phyloP scores from a whole-genome alignment of 257 asterid species.

The Nicotiana noctiflora region DNA sequence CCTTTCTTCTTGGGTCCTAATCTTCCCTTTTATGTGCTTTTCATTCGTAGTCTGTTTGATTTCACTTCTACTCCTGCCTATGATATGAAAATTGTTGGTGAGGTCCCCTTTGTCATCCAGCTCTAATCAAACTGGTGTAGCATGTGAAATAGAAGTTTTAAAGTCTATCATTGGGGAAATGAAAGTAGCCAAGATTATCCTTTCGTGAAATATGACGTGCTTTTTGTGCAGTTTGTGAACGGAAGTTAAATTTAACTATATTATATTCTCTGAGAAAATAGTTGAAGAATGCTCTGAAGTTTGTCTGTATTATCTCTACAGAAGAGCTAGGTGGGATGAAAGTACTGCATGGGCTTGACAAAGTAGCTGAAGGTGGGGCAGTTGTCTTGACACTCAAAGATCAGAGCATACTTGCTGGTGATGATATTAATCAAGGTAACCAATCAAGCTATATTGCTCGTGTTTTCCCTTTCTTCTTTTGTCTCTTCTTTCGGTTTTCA shows the following conservation, averaged over 20 bases:
- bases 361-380: constrained; percentile 92
- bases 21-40: not conserved
- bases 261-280: not conserved
- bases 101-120: not conserved
- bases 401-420: constrained; percentile 84
- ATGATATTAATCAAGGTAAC: constrained; percentile 80
- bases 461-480: constrained; percentile 14
- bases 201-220: not conserved
- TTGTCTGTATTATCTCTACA: constrained; percentile 19
- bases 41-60: not conserved
- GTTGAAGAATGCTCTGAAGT: constrained; percentile 7
- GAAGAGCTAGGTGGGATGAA: constrained; percentile 74
- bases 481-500: constrained; percentile 27
- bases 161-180: not conserved
- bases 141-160: not conserved
- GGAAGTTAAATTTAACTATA: not conserved
- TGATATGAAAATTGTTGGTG: not conserved
- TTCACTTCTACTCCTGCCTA: not conserved
- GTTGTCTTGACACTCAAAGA: constrained; percentile 94
- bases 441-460: not conserved
- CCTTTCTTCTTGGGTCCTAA: not conserved
- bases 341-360: constrained; percentile 88
- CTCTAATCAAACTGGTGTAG: constrained; percentile 8
- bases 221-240: not conserved
- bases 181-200: not conserved